A percentile compares a stretch with the other conserved stretches of the same genome.
phyloP scores from a whole-genome alignment of 1,139 yeast genomes.

The Blastobotrys niveus region DNA sequence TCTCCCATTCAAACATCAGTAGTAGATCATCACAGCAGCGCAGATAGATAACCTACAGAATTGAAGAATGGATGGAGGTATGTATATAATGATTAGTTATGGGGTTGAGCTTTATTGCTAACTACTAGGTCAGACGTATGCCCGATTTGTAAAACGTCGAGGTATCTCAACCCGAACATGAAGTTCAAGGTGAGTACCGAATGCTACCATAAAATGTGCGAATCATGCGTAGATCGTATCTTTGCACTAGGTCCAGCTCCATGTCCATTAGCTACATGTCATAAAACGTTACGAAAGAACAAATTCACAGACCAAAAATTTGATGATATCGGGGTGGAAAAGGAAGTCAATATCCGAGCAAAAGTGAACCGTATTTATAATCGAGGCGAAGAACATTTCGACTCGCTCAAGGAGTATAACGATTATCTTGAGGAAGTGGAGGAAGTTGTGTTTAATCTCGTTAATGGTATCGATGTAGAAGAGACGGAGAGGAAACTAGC shows the following conservation, averaged over 20 bases:
- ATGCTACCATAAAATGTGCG: constrained; percentile 96
- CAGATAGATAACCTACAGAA: too few species aligned
- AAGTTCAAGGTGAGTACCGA: constrained; percentile 89
- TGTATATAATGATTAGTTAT: too few species aligned
- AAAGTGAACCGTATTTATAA: constrained; percentile 74
- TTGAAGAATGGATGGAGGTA: constrained; percentile 33
- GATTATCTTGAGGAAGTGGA: constrained; percentile 80
- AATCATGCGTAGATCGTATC: constrained; percentile 90
- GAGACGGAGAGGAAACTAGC: constrained; percentile 63
- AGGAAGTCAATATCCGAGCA: constrained; percentile 85
- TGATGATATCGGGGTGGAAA: constrained; percentile 83
- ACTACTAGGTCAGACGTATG: too few species aligned
- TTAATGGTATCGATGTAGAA: constrained; percentile 63
- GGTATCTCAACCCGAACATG: constrained; percentile 91
- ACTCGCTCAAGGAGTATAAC: constrained; percentile 54
- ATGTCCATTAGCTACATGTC: constrained; percentile 92
- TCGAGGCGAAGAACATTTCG: constrained; percentile 72
- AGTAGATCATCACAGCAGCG: too few species aligned
- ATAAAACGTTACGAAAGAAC: constrained; percentile 77
- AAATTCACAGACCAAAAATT: constrained; percentile 87
- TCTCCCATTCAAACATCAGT: too few species aligned
- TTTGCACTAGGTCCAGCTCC: constrained; percentile 94
- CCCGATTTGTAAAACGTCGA: constrained; percentile 95
- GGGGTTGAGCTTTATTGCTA: too few species aligned
- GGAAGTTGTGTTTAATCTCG: constrained; percentile 68